Evolutionary conservation across 1,139 yeast species (phyloP), one percentile per base, ranked within the genome.

Genomic region (Protomyces inundatus): DNA sequence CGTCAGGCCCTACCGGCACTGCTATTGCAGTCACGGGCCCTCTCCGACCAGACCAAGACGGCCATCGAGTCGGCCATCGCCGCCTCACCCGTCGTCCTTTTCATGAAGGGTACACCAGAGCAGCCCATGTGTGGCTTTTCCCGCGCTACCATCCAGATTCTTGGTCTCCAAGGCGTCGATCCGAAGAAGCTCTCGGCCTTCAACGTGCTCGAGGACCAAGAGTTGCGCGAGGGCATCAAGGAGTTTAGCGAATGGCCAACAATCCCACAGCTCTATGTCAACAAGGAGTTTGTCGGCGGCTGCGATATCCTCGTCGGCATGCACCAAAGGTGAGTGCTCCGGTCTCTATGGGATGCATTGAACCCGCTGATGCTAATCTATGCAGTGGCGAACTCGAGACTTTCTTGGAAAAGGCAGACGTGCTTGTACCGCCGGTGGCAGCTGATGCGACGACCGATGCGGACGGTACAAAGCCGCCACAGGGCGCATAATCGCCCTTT

Each of bases 91-190:
- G 98, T 93, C 12, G 98, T 95, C 9, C 80, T 95, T 40, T 91
- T 91, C 78, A 89, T 89, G 96, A 89, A 89, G 74, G 96, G 96
- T 9, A 95, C 98, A 0, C 99, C 99, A 1, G 97, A 91, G 72
- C 90, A 88, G 66, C 99, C 99, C 37, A 96, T 90, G 72, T 95
- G 99, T 80, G 98, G 99, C 1, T 95, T 95, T 73, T 90, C 97
- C 5, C 84, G 97, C 73, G 96, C 96, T 61, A 89, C 97, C 16
- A 91, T 95, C 70, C 95, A 90, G 74, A 83, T 90, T 57, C 81
- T 95, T 68, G 98, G 98, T 23, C 95, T 90, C 74, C 96, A 91
- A 74, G 98, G 98, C 65, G 98, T 95, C 39, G 97, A 95, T 75
- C 98, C 98, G 4, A 82, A 79, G 55, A 91, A 93, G 76, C 91